Percentiles rank a stretch among this genome's conserved stretches.
These are phyloP conservation scores for Bullera alba DNA, from an alignment of 768 basidiomycete genomes.

Conservation along the genomic window DNA sequence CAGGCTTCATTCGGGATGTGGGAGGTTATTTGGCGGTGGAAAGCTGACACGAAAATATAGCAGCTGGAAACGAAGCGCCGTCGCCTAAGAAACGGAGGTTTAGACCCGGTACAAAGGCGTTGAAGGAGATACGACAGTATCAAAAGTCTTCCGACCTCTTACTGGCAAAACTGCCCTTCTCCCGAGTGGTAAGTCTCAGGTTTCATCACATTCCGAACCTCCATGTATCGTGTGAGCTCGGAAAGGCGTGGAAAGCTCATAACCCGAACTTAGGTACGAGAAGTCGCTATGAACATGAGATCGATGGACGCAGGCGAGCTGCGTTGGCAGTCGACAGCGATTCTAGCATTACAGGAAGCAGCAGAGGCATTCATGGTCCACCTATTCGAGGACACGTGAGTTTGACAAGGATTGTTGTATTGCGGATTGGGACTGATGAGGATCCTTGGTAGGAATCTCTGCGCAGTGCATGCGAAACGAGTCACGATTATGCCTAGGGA, in stretches of 20 bases:
- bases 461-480: slow-evolving; percentile 94
- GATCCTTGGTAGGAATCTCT: slow-evolving; percentile 68
- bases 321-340: slow-evolving; percentile 92
- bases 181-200: slow-evolving; percentile 65
- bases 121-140: slow-evolving; percentile 88
- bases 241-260: slow-evolving; percentile 4
- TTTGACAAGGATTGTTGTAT: slow-evolving; percentile 30
- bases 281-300: slow-evolving; percentile 85
- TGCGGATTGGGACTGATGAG: slow-evolving; percentile 4
- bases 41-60: no score
- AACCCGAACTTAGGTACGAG: slow-evolving; percentile 74
- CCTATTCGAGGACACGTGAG: slow-evolving; percentile 96
- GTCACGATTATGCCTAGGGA: slow-evolving; percentile 97
- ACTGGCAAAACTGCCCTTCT: slow-evolving; percentile 80
- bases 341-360: slow-evolving; percentile 91
- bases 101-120: slow-evolving; percentile 80
- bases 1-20: no score
- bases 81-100: slow-evolving; percentile 58
- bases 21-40: no score
- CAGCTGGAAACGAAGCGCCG: no score
- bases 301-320: slow-evolving; percentile 59
- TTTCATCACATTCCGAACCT: neutral
- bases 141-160: slow-evolving; percentile 88
- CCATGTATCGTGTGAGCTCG: neutral
- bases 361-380: slow-evolving; percentile 69